Evolutionary conservation across 1,139 yeast species (phyloP), one percentile per base, ranked within the genome.

Genomic region (Pichia sp.): DNA sequence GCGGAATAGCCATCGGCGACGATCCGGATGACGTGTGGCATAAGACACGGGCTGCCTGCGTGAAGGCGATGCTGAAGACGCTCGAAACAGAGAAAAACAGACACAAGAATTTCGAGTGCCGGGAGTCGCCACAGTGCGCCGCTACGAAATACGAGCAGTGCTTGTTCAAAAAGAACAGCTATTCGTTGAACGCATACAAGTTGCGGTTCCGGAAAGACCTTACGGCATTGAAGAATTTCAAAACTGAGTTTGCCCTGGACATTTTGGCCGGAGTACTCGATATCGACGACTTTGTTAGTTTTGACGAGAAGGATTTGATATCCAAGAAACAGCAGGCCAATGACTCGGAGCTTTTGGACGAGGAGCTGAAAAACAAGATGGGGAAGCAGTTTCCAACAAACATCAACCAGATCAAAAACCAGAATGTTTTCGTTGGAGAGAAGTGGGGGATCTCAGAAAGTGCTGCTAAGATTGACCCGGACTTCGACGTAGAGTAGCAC

Each of bases 381-480:
- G 60, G 66, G 8, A 63, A 63, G 33, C 59, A 58, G 14, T 55
- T 69, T 24, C 73, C 74, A 2, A 68, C 64, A 7, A 68, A 64
- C 38, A 71, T 73, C 34, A 66, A 64, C 29, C 65, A 68, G 16
- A 57, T 69, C 27, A 70, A 73, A 51, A 75, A 72, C 68, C 58
- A 64, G 71, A 63, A 63, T 27, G 63, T 62, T 5, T 55, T 66
- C 43, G 75, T 71, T 4, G 60, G 77, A 30, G 79, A 74, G 55
- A 76, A 77, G 56, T 77, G 81, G 81, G 80, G 80, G 1, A 69
- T 75, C 2, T 71, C 74, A 9, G 69, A 68, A 45, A 75, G 79
- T 48, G 78, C 79, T 1, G 80, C 81, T 2, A 76, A 77, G 10
- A 61, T 77, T 4, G 81, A 77, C 49, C 71, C 71, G 6, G 71